A percentile compares a stretch with the other conserved stretches of the same genome.
These are phyloP conservation scores for Aspergillus sp. DNA, from an alignment of 2,329 filamentous ascomycete genomes.

Conservation along the genomic window DNA sequence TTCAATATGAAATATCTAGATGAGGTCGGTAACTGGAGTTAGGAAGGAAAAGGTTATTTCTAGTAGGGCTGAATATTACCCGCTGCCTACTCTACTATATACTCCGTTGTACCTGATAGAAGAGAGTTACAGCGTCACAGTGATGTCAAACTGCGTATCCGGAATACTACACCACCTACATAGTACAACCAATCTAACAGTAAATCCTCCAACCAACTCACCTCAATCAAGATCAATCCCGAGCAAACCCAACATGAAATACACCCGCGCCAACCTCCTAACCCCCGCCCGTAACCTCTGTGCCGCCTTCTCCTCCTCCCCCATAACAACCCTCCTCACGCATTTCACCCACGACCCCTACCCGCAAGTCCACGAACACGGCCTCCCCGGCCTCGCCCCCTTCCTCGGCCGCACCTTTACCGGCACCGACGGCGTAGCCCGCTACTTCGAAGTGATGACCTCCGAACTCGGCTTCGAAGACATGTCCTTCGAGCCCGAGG, in stretches of 20 bases:
- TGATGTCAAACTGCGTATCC: neutral
- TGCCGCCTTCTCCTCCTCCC: conserved; percentile 21
- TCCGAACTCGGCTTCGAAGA: conserved; percentile 26
- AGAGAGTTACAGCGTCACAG: neutral
- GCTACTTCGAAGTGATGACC: conserved; percentile 32
- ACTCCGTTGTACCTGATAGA: too few relatives aligned
- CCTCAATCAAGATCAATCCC: neutral
- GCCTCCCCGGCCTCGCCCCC: conserved; percentile 33
- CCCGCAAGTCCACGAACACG: conserved; percentile 32
- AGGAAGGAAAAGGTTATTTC: neutral
- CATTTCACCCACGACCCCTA: conserved; percentile 27
- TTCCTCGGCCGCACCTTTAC: conserved; percentile 38
- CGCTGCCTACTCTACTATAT: too few relatives aligned
- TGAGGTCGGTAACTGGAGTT: neutral
- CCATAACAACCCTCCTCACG: conserved; percentile 22
- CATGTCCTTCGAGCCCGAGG: conserved; percentile 31
- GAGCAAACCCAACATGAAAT: neutral
- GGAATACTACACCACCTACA: neutral
- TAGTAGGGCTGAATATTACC: too few relatives aligned
- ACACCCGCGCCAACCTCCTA: conserved; percentile 15
- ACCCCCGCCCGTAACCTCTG: conserved; percentile 23
- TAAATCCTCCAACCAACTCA: neutral
- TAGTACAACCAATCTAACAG: too few relatives aligned
- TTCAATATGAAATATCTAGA: neutral
- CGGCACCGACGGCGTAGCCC: conserved; percentile 25